These are phyloP conservation scores for Candida sanyaensis DNA, from an alignment of 1,139 yeast genomes.

Conservation along the genomic window DNA sequence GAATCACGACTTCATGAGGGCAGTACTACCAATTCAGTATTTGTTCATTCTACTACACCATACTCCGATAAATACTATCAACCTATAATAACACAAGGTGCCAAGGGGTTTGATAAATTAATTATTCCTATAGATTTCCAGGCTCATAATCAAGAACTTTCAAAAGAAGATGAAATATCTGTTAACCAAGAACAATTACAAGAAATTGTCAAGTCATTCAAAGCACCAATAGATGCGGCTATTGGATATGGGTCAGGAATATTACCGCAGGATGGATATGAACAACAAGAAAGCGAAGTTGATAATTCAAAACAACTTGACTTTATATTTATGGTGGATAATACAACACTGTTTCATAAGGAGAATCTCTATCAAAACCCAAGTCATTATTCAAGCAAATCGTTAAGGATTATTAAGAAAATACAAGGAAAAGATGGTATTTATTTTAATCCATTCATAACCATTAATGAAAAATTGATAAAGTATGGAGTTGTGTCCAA, in stretches of 20 bases:
- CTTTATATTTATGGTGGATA: slow-evolving; percentile 79
- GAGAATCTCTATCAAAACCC: slow-evolving; percentile 66
- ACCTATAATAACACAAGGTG: slow-evolving; percentile 31
- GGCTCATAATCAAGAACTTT: slow-evolving; percentile 54
- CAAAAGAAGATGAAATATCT: slow-evolving; percentile 37
- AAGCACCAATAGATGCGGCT: slow-evolving; percentile 63
- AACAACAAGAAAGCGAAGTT: slow-evolving; percentile 26
- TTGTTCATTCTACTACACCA: slow-evolving; percentile 16
- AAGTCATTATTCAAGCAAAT: slow-evolving; percentile 73
- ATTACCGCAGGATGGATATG: slow-evolving; percentile 70
- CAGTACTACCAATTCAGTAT: slow-evolving; percentile 5
- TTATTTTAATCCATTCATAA: slow-evolving; percentile 88
- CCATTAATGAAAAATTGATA: slow-evolving; percentile 52
- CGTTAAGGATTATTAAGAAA: slow-evolving; percentile 58
- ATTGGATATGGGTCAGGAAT: slow-evolving; percentile 97
- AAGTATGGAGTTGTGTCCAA: slow-evolving; percentile 86
- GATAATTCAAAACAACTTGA: slow-evolving; percentile 65
- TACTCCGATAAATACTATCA: slow-evolving; percentile 31
- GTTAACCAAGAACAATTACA: slow-evolving; percentile 36
- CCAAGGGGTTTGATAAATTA: slow-evolving; percentile 26
- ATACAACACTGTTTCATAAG: slow-evolving; percentile 74
- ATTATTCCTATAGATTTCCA: slow-evolving; percentile 25
- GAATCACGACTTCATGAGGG: not conserved
- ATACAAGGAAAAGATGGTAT: slow-evolving; percentile 86
- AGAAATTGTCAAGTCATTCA: slow-evolving; percentile 55